Conservation (phyloP, 495 filamentous ascomycete genomes). For the Penicillium simplicissimum region DNA sequence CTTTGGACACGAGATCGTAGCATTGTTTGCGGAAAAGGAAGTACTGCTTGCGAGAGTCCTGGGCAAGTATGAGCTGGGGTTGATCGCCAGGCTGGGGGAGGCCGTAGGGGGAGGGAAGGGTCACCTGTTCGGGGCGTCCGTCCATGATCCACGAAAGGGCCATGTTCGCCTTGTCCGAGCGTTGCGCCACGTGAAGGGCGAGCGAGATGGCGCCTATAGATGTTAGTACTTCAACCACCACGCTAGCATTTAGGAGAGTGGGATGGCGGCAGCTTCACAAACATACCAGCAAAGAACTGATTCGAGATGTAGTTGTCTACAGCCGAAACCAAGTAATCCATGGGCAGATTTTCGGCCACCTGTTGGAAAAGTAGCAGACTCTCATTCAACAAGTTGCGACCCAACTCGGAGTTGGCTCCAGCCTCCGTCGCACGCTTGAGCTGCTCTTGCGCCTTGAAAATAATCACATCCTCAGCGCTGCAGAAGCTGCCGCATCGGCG, state of each 20-base stretch:
- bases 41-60: constrained; percentile 66
- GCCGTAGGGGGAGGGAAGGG: neutral
- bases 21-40: constrained; percentile 74
- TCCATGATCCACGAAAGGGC: constrained; percentile 77
- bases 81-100: neutral
- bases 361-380: constrained; percentile 84
- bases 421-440: constrained; percentile 83
- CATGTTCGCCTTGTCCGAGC: constrained; percentile 79
- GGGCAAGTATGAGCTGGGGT: constrained; percentile 16
- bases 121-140: constrained; percentile 54
- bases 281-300: constrained; percentile 75
- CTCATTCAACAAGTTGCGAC: constrained; percentile 82
- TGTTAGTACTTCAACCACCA: constrained; percentile 11
- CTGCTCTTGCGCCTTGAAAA: constrained; percentile 96
- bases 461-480: constrained; percentile 91
- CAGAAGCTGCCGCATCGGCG: constrained; percentile 95
- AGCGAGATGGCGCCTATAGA: constrained; percentile 82
- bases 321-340: constrained; percentile 76
- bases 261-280: neutral
- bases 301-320: constrained; percentile 74
- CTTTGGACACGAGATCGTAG: constrained; percentile 78
- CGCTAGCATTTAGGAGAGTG: too few relatives aligned
- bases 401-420: constrained; percentile 68
- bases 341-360: constrained; percentile 76
- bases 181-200: constrained; percentile 74